A percentile compares a stretch with the other conserved stretches of the same genome.
Evolutionary conservation across 768 basidiomycete species (phyloP).

Genomic region (Gyrodon lividus): DNA sequence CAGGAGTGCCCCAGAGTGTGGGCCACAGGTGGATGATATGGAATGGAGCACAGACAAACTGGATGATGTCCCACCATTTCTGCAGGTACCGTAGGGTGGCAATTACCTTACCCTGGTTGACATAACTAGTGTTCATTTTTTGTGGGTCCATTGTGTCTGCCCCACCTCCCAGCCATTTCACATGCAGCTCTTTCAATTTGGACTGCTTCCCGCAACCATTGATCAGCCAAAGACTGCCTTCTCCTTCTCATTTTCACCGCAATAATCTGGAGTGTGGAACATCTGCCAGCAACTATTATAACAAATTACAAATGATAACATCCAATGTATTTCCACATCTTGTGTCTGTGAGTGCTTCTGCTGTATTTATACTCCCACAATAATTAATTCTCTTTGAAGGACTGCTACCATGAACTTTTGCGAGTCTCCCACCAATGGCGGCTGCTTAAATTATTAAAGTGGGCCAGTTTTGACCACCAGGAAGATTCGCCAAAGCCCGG

Average conservation of each 20-base stretch:
- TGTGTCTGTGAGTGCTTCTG: neutral
- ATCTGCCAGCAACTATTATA: neutral
- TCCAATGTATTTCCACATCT: neutral
- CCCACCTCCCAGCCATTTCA: neutral
- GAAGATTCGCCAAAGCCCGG: neutral
- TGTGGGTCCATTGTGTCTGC: neutral
- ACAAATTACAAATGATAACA: neutral
- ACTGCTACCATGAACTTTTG: conserved; percentile 18
- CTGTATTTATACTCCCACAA: neutral
- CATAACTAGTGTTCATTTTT: neutral
- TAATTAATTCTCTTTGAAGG: neutral
- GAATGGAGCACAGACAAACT: no score
- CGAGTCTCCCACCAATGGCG: conserved; percentile 17
- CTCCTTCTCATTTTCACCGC: conserved; percentile 15
- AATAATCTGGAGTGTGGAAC: conserved; percentile 14
- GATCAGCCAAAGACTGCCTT: neutral
- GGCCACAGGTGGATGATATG: no score
- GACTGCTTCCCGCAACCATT: neutral
- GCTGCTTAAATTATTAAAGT: conserved; percentile 17
- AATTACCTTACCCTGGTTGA: no score
- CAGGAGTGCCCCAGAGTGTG: no score
- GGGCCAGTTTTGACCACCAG: conserved; percentile 6
- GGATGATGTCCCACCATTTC: no score
- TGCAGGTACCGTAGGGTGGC: no score
- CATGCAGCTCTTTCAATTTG: neutral